These are phyloP conservation scores for Tilletia horrida DNA, from an alignment of 1,284 basidiomycete species.

Conservation along the genomic window DNA sequence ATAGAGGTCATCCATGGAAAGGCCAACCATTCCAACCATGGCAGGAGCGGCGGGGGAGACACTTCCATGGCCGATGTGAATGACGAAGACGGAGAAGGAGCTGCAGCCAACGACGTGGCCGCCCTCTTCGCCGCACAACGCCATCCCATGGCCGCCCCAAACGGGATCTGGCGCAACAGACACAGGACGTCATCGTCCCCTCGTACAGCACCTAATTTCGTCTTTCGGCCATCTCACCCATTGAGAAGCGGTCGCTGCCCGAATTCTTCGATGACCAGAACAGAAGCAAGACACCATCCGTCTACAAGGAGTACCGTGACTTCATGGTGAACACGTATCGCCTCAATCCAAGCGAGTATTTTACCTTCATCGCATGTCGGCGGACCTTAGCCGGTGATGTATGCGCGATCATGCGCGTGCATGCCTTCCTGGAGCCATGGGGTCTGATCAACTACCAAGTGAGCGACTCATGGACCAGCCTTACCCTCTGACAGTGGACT, in stretches of 20 bases:
- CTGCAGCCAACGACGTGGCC: constrained; percentile 59
- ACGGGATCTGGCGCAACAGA: constrained; percentile 92
- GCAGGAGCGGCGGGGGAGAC: constrained; percentile 38
- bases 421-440: constrained; percentile 98
- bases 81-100: constrained; percentile 26
- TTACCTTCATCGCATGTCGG: constrained; percentile 94
- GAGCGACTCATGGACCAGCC: constrained; percentile 34
- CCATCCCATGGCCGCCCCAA: constrained; percentile 75
- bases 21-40: background rate
- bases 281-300: constrained; percentile 82
- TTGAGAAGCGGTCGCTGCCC: constrained; percentile 86
- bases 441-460: constrained; percentile 98
- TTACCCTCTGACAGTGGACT: background rate
- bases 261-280: constrained; percentile 96
- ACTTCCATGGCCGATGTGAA: constrained; percentile 39
- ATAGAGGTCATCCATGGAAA: no score
- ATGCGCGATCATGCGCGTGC: constrained; percentile 96
- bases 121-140: constrained; percentile 70
- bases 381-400: constrained; percentile 96
- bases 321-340: constrained; percentile 99
- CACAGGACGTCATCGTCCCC: constrained; percentile 86
- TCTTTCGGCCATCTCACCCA: constrained; percentile 85
- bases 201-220: constrained; percentile 98
- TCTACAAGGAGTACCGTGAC: constrained; percentile 99
- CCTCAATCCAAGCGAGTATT: constrained; percentile 87